phyloP scores from a whole-genome alignment of 83 land plant species.

The Picea abies region DNA sequence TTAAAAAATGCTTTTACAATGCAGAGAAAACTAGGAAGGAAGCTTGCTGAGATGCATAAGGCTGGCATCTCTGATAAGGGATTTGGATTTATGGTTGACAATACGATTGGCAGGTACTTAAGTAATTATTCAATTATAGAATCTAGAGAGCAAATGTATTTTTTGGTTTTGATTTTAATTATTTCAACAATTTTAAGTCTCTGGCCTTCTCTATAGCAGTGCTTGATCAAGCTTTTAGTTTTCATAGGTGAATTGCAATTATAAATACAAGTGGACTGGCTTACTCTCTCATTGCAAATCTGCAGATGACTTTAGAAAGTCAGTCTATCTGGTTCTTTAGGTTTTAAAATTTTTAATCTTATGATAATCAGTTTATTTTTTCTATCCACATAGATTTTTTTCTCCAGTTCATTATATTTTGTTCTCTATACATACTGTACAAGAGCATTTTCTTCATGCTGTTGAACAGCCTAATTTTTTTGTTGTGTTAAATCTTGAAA shows the following conservation, averaged over 20 bases:
- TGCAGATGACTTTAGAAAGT: conserved; percentile 3
- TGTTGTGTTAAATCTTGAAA: not conserved
- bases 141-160: not conserved
- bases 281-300: not conserved
- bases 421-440: not conserved
- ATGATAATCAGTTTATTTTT: not conserved
- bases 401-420: not conserved
- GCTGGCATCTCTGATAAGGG: conserved; percentile 81
- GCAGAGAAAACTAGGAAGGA: conserved; percentile 86
- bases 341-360: not conserved
- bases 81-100: conserved; percentile 93
- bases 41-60: conserved; percentile 96
- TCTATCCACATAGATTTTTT: not conserved
- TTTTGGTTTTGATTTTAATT: not conserved
- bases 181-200: not conserved
- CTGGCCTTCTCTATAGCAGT: not conserved
- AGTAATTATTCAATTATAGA: no score
- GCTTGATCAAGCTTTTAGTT: not conserved
- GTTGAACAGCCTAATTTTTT: not conserved
- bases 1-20: not conserved
- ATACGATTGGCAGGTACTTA: conserved; percentile 94
- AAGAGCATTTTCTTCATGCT: not conserved
- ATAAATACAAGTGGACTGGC: not conserved
- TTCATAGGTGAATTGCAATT: not conserved
- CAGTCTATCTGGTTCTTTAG: not conserved